Percentiles rank a stretch among this genome's conserved stretches.
These are phyloP conservation scores for Strigomonas oncopelti DNA, from an alignment of 208 protist genomes.

Conservation along the genomic window DNA sequence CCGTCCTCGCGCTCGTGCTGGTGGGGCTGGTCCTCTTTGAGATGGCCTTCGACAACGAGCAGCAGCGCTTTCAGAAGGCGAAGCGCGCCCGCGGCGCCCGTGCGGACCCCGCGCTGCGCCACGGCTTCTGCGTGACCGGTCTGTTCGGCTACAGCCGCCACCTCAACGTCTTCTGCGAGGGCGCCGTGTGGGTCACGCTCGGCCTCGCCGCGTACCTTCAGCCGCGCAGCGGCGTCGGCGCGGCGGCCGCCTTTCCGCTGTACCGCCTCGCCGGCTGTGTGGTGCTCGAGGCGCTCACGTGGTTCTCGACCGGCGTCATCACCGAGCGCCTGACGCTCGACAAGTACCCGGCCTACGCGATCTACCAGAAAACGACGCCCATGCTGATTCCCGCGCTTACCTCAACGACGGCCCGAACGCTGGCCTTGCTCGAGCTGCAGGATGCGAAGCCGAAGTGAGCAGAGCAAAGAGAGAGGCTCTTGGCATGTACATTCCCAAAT, in stretches of 20 bases:
- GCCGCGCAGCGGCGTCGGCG: background rate
- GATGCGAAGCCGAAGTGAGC: background rate
- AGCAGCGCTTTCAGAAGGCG: slow-evolving; percentile 60
- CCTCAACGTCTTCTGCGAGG: slow-evolving; percentile 74
- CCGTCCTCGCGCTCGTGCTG: slow-evolving; percentile 27
- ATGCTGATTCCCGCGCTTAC: slow-evolving; percentile 68
- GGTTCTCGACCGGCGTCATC: slow-evolving; percentile 48
- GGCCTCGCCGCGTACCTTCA: slow-evolving; percentile 29
- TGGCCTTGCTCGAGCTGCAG: slow-evolving; percentile 21
- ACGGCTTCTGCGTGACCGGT: slow-evolving; percentile 69
- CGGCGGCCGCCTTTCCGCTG: slow-evolving; percentile 22
- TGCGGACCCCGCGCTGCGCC: slow-evolving; percentile 18
- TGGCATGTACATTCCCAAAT: no score
- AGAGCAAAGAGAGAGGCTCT: no score
- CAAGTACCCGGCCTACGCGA: slow-evolving; percentile 64
- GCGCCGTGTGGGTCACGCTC: slow-evolving; percentile 53
- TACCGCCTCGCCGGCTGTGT: slow-evolving; percentile 50
- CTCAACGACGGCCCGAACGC: slow-evolving; percentile 36
- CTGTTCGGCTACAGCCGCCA: slow-evolving; percentile 75
- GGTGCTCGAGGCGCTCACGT: slow-evolving; percentile 33
- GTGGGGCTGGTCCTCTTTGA: slow-evolving; percentile 45
- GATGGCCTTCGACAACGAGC: slow-evolving; percentile 63
- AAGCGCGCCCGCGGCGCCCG: slow-evolving; percentile 23
- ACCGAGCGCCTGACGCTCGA: slow-evolving; percentile 47
- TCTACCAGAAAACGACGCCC: slow-evolving; percentile 71